These are phyloP conservation scores for Naganishia kalamii DNA, from an alignment of 768 basidiomycete species.

Conservation along the genomic window DNA sequence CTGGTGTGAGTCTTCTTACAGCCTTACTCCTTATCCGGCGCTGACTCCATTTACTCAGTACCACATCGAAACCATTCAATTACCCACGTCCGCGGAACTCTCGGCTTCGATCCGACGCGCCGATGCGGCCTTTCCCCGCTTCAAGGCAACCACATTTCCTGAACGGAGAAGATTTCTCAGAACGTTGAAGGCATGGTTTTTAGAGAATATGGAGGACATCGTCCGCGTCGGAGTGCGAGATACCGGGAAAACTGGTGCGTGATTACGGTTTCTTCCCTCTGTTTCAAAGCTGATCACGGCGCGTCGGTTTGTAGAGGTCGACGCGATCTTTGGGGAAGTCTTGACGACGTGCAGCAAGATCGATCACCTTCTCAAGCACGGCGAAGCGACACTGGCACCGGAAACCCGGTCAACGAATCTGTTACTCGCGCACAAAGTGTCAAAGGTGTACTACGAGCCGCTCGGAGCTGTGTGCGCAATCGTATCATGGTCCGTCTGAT, in stretches of 20 bases:
- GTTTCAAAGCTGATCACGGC: constrained; percentile 8
- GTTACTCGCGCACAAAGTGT: constrained; percentile 47
- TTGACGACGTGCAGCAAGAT: constrained; percentile 90
- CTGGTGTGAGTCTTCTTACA: constrained; percentile 50
- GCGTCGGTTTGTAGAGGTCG: constrained; percentile 60
- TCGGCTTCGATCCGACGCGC: constrained; percentile 64
- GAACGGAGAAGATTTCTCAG: constrained; percentile 76
- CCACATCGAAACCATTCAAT: constrained; percentile 69
- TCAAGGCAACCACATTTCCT: constrained; percentile 68
- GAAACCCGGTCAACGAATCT: constrained; percentile 58
- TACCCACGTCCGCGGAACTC: constrained; percentile 70
- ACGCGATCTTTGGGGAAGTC: constrained; percentile 90
- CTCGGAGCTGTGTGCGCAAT: constrained; percentile 86
- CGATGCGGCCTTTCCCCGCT: constrained; percentile 60
- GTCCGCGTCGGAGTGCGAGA: constrained; percentile 85
- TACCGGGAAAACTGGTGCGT: constrained; percentile 73
- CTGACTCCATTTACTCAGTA: constrained; percentile 43
- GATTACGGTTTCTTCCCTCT: background rate
- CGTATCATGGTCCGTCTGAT: constrained; percentile 60
- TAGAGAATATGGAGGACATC: constrained; percentile 66
- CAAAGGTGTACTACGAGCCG: constrained; percentile 63
- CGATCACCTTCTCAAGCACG: constrained; percentile 82
- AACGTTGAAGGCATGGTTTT: constrained; percentile 83
- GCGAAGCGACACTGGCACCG: constrained; percentile 68
- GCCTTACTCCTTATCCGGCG: background rate